Evolutionary conservation across 805 yeast genomes (phyloP).

Genomic region (Hanseniaspora meyeri): DNA sequence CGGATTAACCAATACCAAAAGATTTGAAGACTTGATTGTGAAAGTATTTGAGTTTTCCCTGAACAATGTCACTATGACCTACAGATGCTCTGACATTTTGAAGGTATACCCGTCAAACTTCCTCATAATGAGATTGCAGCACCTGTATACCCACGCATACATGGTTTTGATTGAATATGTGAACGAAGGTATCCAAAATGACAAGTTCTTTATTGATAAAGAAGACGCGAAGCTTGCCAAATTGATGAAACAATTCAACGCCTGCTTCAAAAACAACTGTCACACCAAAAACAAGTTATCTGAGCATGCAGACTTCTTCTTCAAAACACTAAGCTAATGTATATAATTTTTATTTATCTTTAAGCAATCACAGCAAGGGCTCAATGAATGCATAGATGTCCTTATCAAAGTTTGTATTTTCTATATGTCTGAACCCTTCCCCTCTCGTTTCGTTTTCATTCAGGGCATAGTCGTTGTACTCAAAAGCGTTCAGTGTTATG

Average conservation of each 20-base stretch:
- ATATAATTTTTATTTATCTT: not conserved
- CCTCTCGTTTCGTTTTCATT: slow-evolving; percentile 24
- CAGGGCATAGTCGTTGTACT: slow-evolving; percentile 26
- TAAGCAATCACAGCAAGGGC: slow-evolving; percentile 19
- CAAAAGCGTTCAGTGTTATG: slow-evolving; percentile 23
- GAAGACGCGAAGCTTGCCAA: not conserved
- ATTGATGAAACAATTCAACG: not conserved
- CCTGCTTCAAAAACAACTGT: not conserved
- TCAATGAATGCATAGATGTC: slow-evolving; percentile 24
- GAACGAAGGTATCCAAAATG: not conserved
- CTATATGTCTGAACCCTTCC: slow-evolving; percentile 25
- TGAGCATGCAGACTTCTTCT: not conserved
- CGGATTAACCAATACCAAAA: slow-evolving; percentile 15
- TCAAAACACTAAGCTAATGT: not conserved
- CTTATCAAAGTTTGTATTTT: slow-evolving; percentile 22
- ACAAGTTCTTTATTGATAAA: not conserved
- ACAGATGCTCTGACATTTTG: slow-evolving; percentile 18
- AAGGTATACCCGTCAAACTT: slow-evolving; percentile 35
- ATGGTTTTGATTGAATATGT: slow-evolving; percentile 7
- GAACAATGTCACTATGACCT: slow-evolving; percentile 15
- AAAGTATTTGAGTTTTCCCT: slow-evolving; percentile 18
- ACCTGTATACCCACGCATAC: slow-evolving; percentile 28
- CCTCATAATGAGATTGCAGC: slow-evolving; percentile 40
- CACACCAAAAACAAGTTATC: not conserved
- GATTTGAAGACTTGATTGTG: slow-evolving; percentile 21